Evolutionary conservation across 805 yeast species (phyloP).

Genomic region (Wickerhamiella sorbophila): DNA sequence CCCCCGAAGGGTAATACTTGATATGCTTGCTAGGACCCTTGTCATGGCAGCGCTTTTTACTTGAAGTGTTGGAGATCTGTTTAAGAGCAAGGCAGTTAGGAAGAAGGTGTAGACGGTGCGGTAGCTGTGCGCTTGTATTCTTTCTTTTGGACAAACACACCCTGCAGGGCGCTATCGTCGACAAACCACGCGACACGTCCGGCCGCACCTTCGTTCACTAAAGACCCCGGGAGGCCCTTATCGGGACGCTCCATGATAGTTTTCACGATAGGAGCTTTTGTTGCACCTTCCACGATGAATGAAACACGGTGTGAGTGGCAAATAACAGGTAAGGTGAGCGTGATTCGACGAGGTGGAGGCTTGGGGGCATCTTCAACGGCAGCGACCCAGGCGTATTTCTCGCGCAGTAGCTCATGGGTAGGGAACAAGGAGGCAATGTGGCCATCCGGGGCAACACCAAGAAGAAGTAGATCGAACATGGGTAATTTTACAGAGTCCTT

Average conservation of each 20-base stretch:
- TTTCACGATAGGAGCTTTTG: slow-evolving; percentile 83
- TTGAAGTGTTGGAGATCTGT: too few species aligned
- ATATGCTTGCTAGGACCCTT: too few species aligned
- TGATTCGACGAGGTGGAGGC: slow-evolving; percentile 74
- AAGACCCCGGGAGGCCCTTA: slow-evolving; percentile 84
- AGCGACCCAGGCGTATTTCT: slow-evolving; percentile 85
- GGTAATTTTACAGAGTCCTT: slow-evolving; percentile 94
- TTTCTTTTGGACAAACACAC: slow-evolving; percentile 58
- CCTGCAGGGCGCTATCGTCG: slow-evolving; percentile 80
- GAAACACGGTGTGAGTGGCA: slow-evolving; percentile 87
- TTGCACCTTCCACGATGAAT: slow-evolving; percentile 91
- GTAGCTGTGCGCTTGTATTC: slow-evolving; percentile 44
- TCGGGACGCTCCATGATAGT: slow-evolving; percentile 94
- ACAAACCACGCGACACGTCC: slow-evolving; percentile 96
- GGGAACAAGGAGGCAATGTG: slow-evolving; percentile 96
- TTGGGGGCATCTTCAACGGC: slow-evolving; percentile 86
- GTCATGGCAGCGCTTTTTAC: too few species aligned
- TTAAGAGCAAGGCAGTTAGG: too few species aligned
- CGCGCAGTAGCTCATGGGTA: slow-evolving; percentile 75
- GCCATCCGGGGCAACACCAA: slow-evolving; percentile 98
- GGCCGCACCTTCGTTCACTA: slow-evolving; percentile 92
- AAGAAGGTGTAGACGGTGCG: too few species aligned
- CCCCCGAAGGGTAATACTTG: too few species aligned
- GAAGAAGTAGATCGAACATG: slow-evolving; percentile 74
- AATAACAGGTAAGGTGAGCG: slow-evolving; percentile 85